Conservation (phyloP, 2,329 filamentous ascomycete species). For the Curvularia spicifera region DNA sequence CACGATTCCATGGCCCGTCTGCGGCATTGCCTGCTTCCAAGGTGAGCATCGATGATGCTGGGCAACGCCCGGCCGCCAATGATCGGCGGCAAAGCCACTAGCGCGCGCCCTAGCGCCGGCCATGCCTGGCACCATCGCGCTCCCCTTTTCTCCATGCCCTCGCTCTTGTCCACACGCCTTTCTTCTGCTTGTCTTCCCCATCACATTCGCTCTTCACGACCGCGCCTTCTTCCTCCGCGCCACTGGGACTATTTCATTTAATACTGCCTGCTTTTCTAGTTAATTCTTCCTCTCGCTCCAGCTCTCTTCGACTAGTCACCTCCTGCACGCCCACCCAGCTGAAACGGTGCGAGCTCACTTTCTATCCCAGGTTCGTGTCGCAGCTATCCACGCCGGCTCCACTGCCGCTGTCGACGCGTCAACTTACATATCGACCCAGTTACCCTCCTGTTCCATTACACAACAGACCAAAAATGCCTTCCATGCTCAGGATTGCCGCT, state of each 20-base stretch:
- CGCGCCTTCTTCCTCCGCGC: conserved; percentile 30
- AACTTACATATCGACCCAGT: conserved; percentile 38
- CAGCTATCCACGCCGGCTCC: conserved; percentile 14
- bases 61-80: conserved; percentile 24
- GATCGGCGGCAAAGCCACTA: conserved; percentile 24
- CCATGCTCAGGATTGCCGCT: conserved; percentile 62
- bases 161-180: conserved; percentile 14
- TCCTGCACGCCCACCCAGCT: conserved; percentile 25
- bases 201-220: conserved; percentile 32
- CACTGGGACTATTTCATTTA: conserved; percentile 36
- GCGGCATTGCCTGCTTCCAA: conserved; percentile 6
- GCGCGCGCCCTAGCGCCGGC: conserved; percentile 16
- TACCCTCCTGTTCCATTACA: conserved; percentile 23
- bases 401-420: conserved; percentile 26
- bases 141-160: conserved; percentile 28
- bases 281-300: conserved; percentile 51
- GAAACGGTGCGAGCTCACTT: conserved; percentile 42
- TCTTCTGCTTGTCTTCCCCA: conserved; percentile 31
- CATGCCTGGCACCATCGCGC: conserved; percentile 25
- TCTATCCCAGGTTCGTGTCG: conserved; percentile 44
- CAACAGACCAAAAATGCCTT: conserved; percentile 53
- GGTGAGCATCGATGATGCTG: conserved; percentile 15
- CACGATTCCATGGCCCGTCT: not conserved
- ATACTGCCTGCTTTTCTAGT: conserved; percentile 39
- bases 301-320: conserved; percentile 39